These are phyloP conservation scores for Hypoxylon sp. DNA, from an alignment of 2,329 filamentous ascomycete species.

Conservation along the genomic window DNA sequence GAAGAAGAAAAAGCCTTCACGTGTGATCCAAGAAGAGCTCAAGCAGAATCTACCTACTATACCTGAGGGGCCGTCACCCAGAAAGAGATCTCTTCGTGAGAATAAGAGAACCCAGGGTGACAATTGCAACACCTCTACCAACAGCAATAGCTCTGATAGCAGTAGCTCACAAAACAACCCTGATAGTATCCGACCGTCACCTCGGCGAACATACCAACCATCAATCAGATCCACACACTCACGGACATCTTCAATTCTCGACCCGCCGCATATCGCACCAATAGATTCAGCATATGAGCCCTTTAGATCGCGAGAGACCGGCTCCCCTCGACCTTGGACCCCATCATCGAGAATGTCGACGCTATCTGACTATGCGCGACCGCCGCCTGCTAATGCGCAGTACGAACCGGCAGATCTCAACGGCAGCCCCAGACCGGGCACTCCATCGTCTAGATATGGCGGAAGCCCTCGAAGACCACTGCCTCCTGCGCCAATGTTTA, in stretches of 20 bases:
- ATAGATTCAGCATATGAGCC: constrained; percentile 73
- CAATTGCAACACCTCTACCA: constrained; percentile 31
- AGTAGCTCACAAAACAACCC: constrained; percentile 57
- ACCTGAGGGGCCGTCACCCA: constrained; percentile 63
- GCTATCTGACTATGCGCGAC: constrained; percentile 74
- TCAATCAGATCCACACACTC: constrained; percentile 63
- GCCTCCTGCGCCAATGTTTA: constrained; percentile 89
- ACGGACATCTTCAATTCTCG: constrained; percentile 64
- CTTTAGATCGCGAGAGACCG: constrained; percentile 62
- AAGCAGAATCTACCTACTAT: constrained; percentile 61
- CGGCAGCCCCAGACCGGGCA: constrained; percentile 89
- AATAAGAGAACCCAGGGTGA: constrained; percentile 44
- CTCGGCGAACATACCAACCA: constrained; percentile 64
- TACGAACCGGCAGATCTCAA: constrained; percentile 93
- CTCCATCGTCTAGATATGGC: constrained; percentile 88
- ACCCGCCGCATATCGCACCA: constrained; percentile 71
- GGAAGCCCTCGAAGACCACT: constrained; percentile 88
- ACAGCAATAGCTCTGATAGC: constrained; percentile 42
- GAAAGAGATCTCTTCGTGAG: constrained; percentile 55
- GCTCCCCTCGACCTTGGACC: constrained; percentile 71
- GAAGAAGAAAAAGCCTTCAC: constrained; percentile 55
- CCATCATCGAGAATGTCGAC: constrained; percentile 63
- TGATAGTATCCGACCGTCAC: constrained; percentile 60
- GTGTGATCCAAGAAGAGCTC: constrained; percentile 52
- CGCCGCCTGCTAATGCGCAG: constrained; percentile 75